Conservation (phyloP, 2,329 filamentous ascomycete species). For the Drechslerella coelobrocha region DNA sequence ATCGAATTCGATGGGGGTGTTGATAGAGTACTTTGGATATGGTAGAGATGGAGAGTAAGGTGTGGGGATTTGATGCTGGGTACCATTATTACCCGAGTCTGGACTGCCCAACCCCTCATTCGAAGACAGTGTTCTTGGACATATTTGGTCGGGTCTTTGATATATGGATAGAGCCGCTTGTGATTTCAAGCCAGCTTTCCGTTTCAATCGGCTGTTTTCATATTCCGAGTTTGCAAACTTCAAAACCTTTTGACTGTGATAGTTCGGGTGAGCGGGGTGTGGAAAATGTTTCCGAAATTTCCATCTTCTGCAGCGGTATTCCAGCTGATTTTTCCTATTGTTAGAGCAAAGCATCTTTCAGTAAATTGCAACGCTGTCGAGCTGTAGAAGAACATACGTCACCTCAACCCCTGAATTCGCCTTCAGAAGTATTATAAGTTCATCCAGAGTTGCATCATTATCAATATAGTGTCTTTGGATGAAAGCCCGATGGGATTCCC, state of each 20-base stretch:
- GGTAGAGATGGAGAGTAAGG: no score
- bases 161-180: not conserved
- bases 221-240: not conserved
- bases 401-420: constrained; percentile 12
- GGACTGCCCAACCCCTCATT: no score
- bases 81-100: no score
- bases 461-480: constrained; percentile 19
- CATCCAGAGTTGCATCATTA: constrained; percentile 11
- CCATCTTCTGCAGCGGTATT: constrained; percentile 21
- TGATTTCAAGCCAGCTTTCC: not conserved
- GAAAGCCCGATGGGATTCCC: constrained; percentile 14
- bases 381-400: constrained; percentile 2
- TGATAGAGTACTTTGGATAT: no score
- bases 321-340: constrained; percentile 15
- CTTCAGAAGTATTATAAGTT: constrained; percentile 8
- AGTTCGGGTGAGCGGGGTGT: constrained; percentile 7
- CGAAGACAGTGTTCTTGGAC: no score
- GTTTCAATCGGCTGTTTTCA: constrained; percentile 5
- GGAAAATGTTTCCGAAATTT: constrained; percentile 15
- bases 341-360: not conserved
- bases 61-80: no score
- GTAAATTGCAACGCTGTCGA: not conserved
- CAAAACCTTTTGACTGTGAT: constrained; percentile 11
- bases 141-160: no score
- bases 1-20: no score